Evolutionary conservation across 108 stramenopile genomes (phyloP).

Genomic region (Schizochytrium sp.): DNA sequence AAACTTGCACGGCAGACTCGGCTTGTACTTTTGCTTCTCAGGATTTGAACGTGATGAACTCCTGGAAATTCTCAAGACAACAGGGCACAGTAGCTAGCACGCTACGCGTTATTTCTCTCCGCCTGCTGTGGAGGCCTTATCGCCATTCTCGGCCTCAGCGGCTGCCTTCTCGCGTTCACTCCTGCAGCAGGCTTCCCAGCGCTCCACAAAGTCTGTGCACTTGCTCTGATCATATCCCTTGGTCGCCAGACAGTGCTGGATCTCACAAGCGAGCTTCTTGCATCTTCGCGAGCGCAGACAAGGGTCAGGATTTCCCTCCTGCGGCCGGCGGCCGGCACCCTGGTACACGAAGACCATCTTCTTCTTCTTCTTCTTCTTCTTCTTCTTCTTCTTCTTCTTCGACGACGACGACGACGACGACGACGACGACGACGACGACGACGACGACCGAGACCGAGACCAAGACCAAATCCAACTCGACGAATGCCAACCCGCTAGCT

Average conservation of each 20-base stretch:
- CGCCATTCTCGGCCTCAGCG: not conserved
- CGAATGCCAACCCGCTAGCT: too few relatives aligned
- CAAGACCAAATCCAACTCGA: too few relatives aligned
- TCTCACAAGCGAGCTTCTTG: not conserved
- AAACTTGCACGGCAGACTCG: too few relatives aligned
- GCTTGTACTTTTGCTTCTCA: too few relatives aligned
- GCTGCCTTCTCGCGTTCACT: not conserved
- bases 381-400: not conserved
- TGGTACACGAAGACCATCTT: not conserved
- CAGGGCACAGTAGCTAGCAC: too few relatives aligned
- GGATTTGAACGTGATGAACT: too few relatives aligned
- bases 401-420: not conserved
- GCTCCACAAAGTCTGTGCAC: conserved; percentile 8
- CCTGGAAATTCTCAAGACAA: too few relatives aligned
- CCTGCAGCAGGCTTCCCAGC: not conserved
- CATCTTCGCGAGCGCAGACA: not conserved
- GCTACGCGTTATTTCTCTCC: too few relatives aligned
- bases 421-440: too few relatives aligned
- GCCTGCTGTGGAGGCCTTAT: too few relatives aligned
- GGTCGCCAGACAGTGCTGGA: not conserved
- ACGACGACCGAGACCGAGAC: too few relatives aligned
- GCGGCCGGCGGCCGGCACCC: not conserved
- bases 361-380: not conserved
- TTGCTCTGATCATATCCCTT: not conserved
- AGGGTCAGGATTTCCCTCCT: not conserved